Evolutionary conservation across 495 filamentous ascomycete species (phyloP).

Genomic region (Penicillium lagena): DNA sequence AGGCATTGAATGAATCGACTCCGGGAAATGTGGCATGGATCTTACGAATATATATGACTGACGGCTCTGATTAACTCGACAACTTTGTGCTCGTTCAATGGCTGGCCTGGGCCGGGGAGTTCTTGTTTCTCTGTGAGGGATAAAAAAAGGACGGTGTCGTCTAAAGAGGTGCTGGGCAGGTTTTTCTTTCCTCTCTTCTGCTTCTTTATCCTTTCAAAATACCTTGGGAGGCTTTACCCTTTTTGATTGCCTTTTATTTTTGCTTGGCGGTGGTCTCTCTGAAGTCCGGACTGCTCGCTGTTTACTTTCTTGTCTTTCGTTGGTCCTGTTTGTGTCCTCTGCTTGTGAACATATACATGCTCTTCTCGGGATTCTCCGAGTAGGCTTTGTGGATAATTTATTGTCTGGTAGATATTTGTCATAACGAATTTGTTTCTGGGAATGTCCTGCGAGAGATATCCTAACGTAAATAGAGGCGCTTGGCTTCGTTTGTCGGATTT

Average conservation of each 20-base stretch:
- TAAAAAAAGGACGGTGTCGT: neutral
- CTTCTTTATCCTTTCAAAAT: conserved; percentile 3
- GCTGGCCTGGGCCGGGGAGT: neutral
- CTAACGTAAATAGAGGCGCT: no score
- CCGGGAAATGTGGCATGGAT: no score
- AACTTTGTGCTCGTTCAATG: neutral
- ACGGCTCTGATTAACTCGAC: neutral
- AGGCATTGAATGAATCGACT: neutral
- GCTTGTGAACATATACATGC: conserved; percentile 10
- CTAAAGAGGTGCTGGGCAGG: conserved; percentile 3
- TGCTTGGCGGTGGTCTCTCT: neutral
- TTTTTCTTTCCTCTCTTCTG: neutral
- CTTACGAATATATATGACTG: neutral
- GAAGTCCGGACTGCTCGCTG: no score
- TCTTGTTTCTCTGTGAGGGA: neutral
- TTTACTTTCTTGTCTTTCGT: conserved; percentile 10
- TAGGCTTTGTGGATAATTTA: conserved; percentile 6
- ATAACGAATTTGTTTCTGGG: neutral
- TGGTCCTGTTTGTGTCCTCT: conserved; percentile 5
- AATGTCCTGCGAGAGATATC: no score
- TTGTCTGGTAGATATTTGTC: conserved; percentile 11
- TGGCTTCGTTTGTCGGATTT: no score
- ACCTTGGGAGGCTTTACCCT: conserved; percentile 4
- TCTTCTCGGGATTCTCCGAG: neutral
- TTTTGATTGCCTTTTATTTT: neutral